Evolutionary conservation across 2,329 filamentous ascomycete species (phyloP), one percentile per base, ranked within the genome.

Genomic region (Beauveria brongniartii): DNA sequence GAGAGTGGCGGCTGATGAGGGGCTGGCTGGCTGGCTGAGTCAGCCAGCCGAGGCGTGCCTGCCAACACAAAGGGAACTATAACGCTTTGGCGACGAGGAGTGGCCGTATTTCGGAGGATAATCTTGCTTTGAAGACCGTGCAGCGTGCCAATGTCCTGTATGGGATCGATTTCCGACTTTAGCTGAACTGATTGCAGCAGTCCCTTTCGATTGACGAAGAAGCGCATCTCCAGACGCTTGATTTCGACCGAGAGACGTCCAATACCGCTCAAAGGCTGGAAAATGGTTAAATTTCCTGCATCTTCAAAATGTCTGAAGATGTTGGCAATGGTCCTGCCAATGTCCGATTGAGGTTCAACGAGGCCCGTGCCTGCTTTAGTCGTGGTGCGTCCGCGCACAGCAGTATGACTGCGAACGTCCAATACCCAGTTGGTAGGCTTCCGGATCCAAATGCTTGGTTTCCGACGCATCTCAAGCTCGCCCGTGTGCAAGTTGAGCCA

Each of bases 101-200:
- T 78, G 0, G 65, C 61, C 0, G 67, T 57, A n/a, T 80, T 78
- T 0, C 78, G 75, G 16, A 87, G 69, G 0, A 89, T 78, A 3
- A 88, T 70, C 67, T 82, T 87, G 67, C 80, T 85, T 2, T 71
- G 61, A 0, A 89, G 72, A 0, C 87, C 86, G 61, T 88, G 81
- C 65, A 82, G 77, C 0, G 82, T 84, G 0, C 86, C 86, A 0
- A 79, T 71, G 55, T 87, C 80, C 66, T 90, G 87, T 9, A 82
- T 64, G 0, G 69, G 67, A 56, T 86, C 83, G 1, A 90, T 73
- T 47, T 82, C 76, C 0, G 79, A 73, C 0, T 70, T 68, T 0
- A 87, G 73, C 63, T 87, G 75, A 0, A 56, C 69, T 20, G 76
- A 85, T 16, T 77, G 64, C 0, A 89, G 74, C 0, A 78, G 63